Percentiles rank a stretch among this genome's conserved stretches.
Conservation (phyloP, 352 stramenopile species). For the Albugo laibachii region DNA sequence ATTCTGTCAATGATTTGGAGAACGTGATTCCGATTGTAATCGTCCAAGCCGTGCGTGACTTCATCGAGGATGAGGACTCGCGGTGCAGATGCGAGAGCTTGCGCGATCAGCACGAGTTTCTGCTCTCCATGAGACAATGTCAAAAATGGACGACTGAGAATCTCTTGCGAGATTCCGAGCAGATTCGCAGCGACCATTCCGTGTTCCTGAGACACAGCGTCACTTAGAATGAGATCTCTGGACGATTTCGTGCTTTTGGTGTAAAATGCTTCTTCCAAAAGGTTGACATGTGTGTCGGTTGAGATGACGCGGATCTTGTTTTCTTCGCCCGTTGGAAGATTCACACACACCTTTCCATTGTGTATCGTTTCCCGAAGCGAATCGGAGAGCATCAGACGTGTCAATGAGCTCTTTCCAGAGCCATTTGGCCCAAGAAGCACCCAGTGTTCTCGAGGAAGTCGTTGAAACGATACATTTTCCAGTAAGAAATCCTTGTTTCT, state of each 20-base stretch:
- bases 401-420: constrained; percentile 57
- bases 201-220: constrained; percentile 2
- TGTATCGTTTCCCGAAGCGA: constrained; percentile 25
- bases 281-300: constrained; percentile 1
- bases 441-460: constrained; percentile 35
- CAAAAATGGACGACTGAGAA: constrained; percentile 22
- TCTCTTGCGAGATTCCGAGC: constrained; percentile 2
- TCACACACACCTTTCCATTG: constrained; percentile 18
- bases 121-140: constrained; percentile 83
- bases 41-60: constrained; percentile 81
- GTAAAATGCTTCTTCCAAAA: constrained; percentile 7
- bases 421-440: constrained; percentile 45
- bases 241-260: constrained; percentile 1
- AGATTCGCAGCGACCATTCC: not conserved
- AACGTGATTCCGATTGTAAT: constrained; percentile 54
- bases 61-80: constrained; percentile 82
- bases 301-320: too few species aligned
- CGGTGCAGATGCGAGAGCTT: constrained; percentile 45
- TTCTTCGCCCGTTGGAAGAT: not conserved
- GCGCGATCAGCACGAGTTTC: constrained; percentile 79
- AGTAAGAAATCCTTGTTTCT: constrained; percentile 22
- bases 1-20: constrained; percentile 62
- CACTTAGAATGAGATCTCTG: not conserved
- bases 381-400: constrained; percentile 41
- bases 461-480: constrained; percentile 28